These are phyloP conservation scores for Tolypocladium tundrense DNA, from an alignment of 2,329 filamentous ascomycete genomes.

Conservation along the genomic window DNA sequence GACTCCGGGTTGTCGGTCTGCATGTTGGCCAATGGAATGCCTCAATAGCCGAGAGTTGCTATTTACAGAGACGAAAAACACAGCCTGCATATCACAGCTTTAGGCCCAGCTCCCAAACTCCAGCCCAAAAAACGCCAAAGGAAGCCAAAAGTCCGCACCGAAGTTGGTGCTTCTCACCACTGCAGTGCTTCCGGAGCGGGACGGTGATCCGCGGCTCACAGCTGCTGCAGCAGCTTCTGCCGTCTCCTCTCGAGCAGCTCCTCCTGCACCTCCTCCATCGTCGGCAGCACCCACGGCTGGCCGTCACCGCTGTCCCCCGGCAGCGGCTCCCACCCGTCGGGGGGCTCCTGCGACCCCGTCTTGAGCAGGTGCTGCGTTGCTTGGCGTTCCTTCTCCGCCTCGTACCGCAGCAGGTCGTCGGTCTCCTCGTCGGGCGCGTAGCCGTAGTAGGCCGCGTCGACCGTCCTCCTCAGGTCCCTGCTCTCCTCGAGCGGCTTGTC, in stretches of 20 bases:
- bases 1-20: not conserved
- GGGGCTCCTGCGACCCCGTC: conserved; percentile 44
- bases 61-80: too few relatives aligned
- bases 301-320: conserved; percentile 85
- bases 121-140: not conserved
- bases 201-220: conserved; percentile 25
- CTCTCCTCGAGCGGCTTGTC: conserved; percentile 55
- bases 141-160: not conserved
- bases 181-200: not conserved
- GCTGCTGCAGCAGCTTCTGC: conserved; percentile 73
- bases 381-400: conserved; percentile 73
- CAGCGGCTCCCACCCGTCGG: conserved; percentile 70
- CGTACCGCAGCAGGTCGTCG: conserved; percentile 67
- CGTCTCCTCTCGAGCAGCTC: conserved; percentile 82
- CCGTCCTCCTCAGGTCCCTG: conserved; percentile 60
- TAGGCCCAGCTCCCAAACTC: not conserved
- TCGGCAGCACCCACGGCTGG: conserved; percentile 71
- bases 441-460: conserved; percentile 93
- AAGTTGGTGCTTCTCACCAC: not conserved
- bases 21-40: too few relatives aligned
- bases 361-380: conserved; percentile 59
- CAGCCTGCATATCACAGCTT: not conserved
- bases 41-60: too few relatives aligned
- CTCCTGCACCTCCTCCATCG: conserved; percentile 84
- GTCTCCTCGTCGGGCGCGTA: conserved; percentile 92